Base-by-base conservation (phyloP, 768 basidiomycete genomes). In the Termitomyces sp. region DNA sequence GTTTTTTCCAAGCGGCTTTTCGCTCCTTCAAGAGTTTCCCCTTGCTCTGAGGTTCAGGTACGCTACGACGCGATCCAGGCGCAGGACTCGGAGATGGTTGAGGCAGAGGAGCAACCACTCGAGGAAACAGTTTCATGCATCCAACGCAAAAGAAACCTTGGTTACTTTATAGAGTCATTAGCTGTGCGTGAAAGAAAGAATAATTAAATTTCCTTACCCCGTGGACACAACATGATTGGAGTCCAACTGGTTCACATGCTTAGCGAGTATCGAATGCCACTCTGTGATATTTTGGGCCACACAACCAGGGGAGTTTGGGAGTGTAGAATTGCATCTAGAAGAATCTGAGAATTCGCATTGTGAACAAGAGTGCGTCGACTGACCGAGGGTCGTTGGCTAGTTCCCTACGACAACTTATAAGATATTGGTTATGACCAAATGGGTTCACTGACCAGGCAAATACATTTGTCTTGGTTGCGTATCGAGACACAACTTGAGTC, bases 371-470 rank as follows among this genome's bases (percentile, higher is more conserved):
- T 43, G n/a, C 5, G 16, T 36, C 8, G 34, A 53, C 60, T 52
- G 54, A 85, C 82, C 84, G 81, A 9, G 86, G 76, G 63, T 88
- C 87, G 65, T 88, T 88, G 22, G 84, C 87, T 61, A 86, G 62
- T 65, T 88, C 86, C 82, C 83, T 85, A 46, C 22, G 37, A 43
- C n/a, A 26, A n/a, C 7, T 20, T 33, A 36, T 57, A 18, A 53
- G 62, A 65, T 66, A 54, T 74, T 68, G 26, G 40, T 22, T 27
- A 26, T 36, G 56, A 39, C 20, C 5, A 30, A 16, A 30, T 45
- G 32, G 40, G 8, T 37, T 24, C 9, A 69, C 74, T 22, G 67
- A 78, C 83, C 82, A 85, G 22, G 69, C 70, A 59, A 88, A 76
- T 53, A 88, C 65, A n/a, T 76, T 70, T 3, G 86, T 69, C 52